Evolutionary conservation across 208 protist genomes (phyloP), one percentile per base, ranked within the genome.

Genomic region (Trypanosoma lewisi): DNA sequence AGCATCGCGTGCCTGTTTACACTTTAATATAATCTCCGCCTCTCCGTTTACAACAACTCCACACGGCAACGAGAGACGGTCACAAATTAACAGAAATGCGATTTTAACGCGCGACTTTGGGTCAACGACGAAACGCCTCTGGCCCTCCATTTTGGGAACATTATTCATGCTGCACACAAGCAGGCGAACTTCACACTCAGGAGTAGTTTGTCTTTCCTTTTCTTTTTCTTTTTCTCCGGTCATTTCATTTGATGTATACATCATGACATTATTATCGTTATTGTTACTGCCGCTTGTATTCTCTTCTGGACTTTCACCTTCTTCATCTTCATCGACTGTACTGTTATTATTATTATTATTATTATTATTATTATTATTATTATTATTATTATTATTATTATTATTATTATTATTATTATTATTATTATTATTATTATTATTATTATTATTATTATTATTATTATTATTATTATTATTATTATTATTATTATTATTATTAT

Each of bases 1-100:
- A 17, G 85, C 77, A 54, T 93, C 89, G 19, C 89, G 83, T 11
- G 83, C 85, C 66, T 93, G 84, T 61, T 87, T 91, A 73, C 89
- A 96, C 59, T 82, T 85, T 33, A 96, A 63, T n/a, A 91, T 76
- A 3, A 96, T 83, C 39, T 92, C 89, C 4, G 77, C 77, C 59
- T 89, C 79, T 5, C 85, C 83, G 45, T 47, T 48, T 11, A 86
- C 81, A 45, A 64, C 58, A 50, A 82, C 76, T 8, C 65, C 67
- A 39, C 27, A 67, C 54, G 37, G 78, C 48, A 51, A 72, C 73
- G 56, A 55, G 11, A 77, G 67, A 23, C 71, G 71, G 53, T 54
- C 75, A 67, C 81, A 91, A 14, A 63, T 66, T 19, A 93, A 73
- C 7, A 93, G 53, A 66, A 96, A 89, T 14, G 78, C 81, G 8